These are phyloP conservation scores for Arabidopsis arenosa DNA, from an alignment of 345 rosid species.

Conservation along the genomic window DNA sequence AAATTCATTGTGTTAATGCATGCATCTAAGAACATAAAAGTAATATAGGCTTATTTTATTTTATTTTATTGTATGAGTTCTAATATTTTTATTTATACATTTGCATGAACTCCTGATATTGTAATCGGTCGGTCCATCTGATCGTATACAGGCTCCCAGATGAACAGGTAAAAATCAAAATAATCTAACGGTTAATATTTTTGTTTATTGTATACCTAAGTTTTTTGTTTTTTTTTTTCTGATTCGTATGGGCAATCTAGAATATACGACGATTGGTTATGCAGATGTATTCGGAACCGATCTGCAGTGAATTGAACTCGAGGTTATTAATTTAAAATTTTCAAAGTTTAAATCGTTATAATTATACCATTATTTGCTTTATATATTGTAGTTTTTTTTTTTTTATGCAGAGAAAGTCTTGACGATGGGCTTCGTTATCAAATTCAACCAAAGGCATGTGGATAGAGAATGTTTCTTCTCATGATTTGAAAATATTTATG, in stretches of 20 bases:
- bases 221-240: background rate
- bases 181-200: background rate
- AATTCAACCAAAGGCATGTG: slow-evolving; percentile 28
- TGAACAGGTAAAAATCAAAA: slow-evolving; percentile 27
- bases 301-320: background rate
- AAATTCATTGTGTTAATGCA: background rate
- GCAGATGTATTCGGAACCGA: background rate
- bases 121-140: slow-evolving; percentile 9
- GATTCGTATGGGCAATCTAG: slow-evolving; percentile 15
- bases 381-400: background rate
- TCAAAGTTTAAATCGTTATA: background rate
- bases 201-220: background rate
- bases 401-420: background rate
- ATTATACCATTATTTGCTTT: background rate
- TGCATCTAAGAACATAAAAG: background rate
- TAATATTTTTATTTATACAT: background rate
- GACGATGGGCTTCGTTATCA: background rate
- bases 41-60: background rate
- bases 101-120: background rate
- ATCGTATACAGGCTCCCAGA: slow-evolving; percentile 5
- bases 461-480: background rate
- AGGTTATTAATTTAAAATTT: slow-evolving; percentile 14
- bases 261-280: slow-evolving; percentile 7
- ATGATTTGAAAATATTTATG: background rate
- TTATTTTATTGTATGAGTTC: background rate